Evolutionary conservation across 805 yeast species (phyloP).

Genomic region (Tetrapisispora pingtungensis): DNA sequence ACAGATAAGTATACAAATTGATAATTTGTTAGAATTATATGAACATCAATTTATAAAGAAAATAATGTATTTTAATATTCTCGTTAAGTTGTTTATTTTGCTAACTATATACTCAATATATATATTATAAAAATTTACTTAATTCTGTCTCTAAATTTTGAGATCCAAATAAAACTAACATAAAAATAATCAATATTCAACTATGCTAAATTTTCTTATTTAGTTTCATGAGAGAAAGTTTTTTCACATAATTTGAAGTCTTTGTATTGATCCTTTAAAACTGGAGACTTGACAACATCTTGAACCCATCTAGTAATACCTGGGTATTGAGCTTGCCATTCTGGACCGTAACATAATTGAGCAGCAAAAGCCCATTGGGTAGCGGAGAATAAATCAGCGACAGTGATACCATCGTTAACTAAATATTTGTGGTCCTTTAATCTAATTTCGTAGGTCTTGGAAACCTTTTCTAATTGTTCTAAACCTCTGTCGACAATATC

Average conservation of each 20-base stretch:
- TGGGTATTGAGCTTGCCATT: conserved; percentile 56
- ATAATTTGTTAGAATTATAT: no score
- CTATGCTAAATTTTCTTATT: neutral
- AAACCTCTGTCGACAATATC: conserved; percentile 38
- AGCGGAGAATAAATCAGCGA: conserved; percentile 18
- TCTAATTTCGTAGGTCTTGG: conserved; percentile 43
- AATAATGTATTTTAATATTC: no score
- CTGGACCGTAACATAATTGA: conserved; percentile 45
- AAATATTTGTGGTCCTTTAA: conserved; percentile 51
- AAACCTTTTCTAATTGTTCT: conserved; percentile 32
- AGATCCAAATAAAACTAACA: neutral
- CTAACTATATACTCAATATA: neutral
- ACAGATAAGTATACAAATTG: no score
- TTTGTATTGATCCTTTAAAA: conserved; percentile 4
- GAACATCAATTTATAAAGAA: no score
- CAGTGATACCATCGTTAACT: conserved; percentile 54
- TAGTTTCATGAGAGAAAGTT: neutral
- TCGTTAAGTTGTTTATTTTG: no score
- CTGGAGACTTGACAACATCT: conserved; percentile 5
- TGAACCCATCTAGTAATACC: conserved; percentile 29
- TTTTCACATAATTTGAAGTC: conserved; percentile 4
- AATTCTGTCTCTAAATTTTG: neutral
- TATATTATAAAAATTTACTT: neutral
- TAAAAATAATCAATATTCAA: conserved; percentile 1
- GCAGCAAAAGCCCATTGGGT: conserved; percentile 25